phyloP scores from a whole-genome alignment of 345 rosid genomes.

The sweet orange (Citrus sinensis) region DVS_A1.0 CM039166.1:20907501-20908000 shows the following conservation, averaged over 20 bases:
- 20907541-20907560: constrained; percentile 84
- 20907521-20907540: constrained; percentile 88
- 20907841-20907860: neutral
- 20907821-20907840: neutral
- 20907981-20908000: constrained; percentile 32
- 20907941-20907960: neutral
- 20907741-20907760: neutral
- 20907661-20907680: neutral
- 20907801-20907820: neutral
- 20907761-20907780: neutral
- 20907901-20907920: neutral
- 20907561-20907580: constrained; percentile 96
- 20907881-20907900: neutral
- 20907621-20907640: neutral
- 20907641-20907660: neutral
- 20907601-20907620: neutral
- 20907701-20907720: no score
- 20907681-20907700: neutral
- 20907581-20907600: constrained; percentile 43
- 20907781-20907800: neutral
- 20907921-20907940: neutral
- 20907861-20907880: no score
- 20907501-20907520: constrained; percentile 87
- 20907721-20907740: neutral
- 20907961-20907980: neutral